phyloP scores from a whole-genome alignment of 306 rosid species.

The Glycine tomentella region DNA sequence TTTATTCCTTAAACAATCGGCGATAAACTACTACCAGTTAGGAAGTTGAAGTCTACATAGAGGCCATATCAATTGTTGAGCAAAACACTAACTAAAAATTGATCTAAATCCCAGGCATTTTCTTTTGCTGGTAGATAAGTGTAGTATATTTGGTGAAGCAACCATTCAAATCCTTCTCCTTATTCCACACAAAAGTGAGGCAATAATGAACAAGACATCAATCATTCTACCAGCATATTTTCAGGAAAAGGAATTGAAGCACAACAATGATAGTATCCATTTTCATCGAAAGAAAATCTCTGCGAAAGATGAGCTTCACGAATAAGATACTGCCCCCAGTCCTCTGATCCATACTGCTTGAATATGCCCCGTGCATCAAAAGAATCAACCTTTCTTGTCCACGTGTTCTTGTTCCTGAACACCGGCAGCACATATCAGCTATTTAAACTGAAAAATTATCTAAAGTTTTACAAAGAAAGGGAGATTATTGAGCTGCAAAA shows the following conservation, averaged over 20 bases:
- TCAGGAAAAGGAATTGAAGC: slow-evolving; percentile 84
- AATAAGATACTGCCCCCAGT: slow-evolving; percentile 87
- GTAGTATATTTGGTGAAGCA: neutral
- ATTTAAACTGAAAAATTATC: slow-evolving; percentile 20
- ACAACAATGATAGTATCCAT: slow-evolving; percentile 86
- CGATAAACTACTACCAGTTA: neutral
- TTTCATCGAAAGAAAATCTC: slow-evolving; percentile 71
- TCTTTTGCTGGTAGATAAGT: neutral
- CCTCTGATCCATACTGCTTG: slow-evolving; percentile 72
- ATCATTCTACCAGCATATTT: slow-evolving; percentile 48
- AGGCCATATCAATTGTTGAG: neutral
- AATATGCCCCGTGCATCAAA: slow-evolving; percentile 83
- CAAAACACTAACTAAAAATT: neutral
- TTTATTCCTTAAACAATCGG: neutral
- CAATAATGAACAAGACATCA: neutral
- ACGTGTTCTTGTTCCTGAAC: slow-evolving; percentile 54
- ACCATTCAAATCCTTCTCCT: slow-evolving; percentile 6
- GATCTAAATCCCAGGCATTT: slow-evolving; percentile 17
- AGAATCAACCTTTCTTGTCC: slow-evolving; percentile 50
- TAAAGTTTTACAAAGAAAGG: neutral
- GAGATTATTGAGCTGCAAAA: neutral
- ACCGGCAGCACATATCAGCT: slow-evolving; percentile 43
- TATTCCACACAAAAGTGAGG: slow-evolving; percentile 42
- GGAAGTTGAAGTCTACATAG: slow-evolving; percentile 30
- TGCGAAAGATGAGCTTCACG: slow-evolving; percentile 94